Evolutionary conservation across 495 filamentous ascomycete genomes (phyloP).

Genomic region (Aspergillus nanangensis): DNA sequence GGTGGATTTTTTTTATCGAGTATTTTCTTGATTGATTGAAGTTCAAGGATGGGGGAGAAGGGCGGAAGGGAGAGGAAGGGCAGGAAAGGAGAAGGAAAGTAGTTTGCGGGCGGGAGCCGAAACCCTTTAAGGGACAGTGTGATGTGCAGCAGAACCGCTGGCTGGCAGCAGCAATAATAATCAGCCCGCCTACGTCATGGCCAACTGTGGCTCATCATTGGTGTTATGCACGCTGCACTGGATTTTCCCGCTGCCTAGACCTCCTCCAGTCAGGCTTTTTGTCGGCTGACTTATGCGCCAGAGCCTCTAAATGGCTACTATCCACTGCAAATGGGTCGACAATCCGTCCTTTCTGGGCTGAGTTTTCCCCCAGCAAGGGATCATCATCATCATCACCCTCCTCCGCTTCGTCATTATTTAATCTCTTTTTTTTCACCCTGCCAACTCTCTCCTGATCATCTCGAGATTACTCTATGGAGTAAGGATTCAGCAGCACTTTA

Average conservation of each 20-base stretch:
- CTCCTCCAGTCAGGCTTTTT: background rate
- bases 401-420: no score
- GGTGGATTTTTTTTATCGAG: no score
- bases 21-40: no score
- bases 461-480: no score
- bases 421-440: no score
- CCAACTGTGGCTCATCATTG: conserved; percentile 11
- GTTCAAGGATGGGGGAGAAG: background rate
- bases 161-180: no score
- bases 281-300: conserved; percentile 12
- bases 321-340: no score
- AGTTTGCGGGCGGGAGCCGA: conserved; percentile 3
- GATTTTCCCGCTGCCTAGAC: conserved; percentile 7
- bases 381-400: no score
- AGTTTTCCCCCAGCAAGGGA: background rate
- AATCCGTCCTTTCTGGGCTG: background rate
- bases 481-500: no score
- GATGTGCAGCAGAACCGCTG: background rate
- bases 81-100: conserved; percentile 6
- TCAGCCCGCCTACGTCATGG: conserved; percentile 11
- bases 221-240: background rate
- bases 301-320: no score
- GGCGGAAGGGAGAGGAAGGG: background rate
- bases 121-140: conserved; percentile 5
- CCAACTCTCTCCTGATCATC: no score